Conservation (phyloP, 768 basidiomycete species). For the Amanita subjunquillea region DNA sequence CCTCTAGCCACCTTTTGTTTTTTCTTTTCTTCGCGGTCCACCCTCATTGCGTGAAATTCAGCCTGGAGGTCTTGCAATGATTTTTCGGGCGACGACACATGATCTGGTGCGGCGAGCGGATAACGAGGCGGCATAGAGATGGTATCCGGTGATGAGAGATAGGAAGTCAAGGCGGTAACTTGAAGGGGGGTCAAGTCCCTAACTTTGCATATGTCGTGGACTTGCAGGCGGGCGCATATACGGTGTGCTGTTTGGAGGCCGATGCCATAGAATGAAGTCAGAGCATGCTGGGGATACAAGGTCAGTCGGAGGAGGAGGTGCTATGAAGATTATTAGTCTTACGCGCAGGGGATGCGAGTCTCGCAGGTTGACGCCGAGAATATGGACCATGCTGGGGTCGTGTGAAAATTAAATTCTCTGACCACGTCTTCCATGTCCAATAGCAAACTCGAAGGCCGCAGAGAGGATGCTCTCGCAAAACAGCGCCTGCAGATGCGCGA, state of each 20-base stretch:
- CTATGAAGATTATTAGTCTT: slow-evolving; percentile 13
- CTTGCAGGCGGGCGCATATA: slow-evolving; percentile 85
- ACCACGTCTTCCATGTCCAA: slow-evolving; percentile 45
- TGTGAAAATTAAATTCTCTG: slow-evolving; percentile 6
- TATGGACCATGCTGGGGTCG: slow-evolving; percentile 57
- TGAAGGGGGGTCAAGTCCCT: slow-evolving; percentile 77
- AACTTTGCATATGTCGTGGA: slow-evolving; percentile 80
- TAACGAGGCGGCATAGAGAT: slow-evolving; percentile 54
- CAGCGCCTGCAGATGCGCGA: slow-evolving; percentile 73
- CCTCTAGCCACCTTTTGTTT: slow-evolving; percentile 14
- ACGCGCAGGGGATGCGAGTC: slow-evolving; percentile 75
- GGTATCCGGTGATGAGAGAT: slow-evolving; percentile 83
- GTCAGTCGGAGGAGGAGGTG: background rate
- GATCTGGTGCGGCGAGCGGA: slow-evolving; percentile 51
- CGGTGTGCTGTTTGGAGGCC: slow-evolving; percentile 65
- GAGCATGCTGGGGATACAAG: slow-evolving; percentile 53
- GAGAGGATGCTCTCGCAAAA: slow-evolving; percentile 78
- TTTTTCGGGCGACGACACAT: slow-evolving; percentile 36
- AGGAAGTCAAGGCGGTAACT: slow-evolving; percentile 86
- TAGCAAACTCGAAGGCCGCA: slow-evolving; percentile 74
- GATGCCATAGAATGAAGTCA: slow-evolving; percentile 86
- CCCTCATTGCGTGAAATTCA: slow-evolving; percentile 23
- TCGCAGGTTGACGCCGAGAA: slow-evolving; percentile 76
- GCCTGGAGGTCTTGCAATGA: slow-evolving; percentile 28
- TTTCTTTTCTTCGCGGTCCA: slow-evolving; percentile 20